Evolutionary conservation across 73 alveolate genomes (phyloP).

Genomic region (Breviolum minutum): DNA sequence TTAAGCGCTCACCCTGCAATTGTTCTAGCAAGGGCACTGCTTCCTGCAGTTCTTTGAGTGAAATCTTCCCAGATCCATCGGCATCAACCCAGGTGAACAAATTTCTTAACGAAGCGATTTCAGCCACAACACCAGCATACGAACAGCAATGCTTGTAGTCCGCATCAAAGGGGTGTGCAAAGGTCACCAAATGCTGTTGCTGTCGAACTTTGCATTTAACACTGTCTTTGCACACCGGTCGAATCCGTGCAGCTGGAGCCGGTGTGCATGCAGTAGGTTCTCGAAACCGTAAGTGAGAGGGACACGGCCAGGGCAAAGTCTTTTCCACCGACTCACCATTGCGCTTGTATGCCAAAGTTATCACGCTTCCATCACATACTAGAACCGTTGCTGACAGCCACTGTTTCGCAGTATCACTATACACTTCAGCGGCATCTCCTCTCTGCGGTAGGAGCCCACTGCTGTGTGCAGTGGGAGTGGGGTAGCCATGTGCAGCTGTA

Average conservation of each 20-base stretch:
- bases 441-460: background rate
- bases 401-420: conserved; percentile 40
- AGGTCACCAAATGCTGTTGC: background rate
- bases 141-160: conserved; percentile 59
- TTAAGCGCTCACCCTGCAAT: conserved; percentile 37
- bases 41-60: conserved; percentile 43
- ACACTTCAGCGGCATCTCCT: conserved; percentile 23
- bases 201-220: conserved; percentile 40
- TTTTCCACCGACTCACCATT: conserved; percentile 11
- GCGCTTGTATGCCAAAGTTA: conserved; percentile 22
- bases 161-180: conserved; percentile 66
- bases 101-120: conserved; percentile 3
- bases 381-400: conserved; percentile 43
- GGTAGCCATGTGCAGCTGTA: background rate
- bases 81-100: conserved; percentile 77
- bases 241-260: background rate
- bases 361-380: background rate
- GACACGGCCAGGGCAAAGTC: conserved; percentile 65
- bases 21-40: conserved; percentile 74
- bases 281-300: conserved; percentile 2
- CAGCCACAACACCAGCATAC: background rate
- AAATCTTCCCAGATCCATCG: conserved; percentile 84
- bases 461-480: background rate
- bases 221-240: conserved; percentile 52
- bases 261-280: background rate